Evolutionary conservation across 106 monocot genomes (phyloP).

Genomic region (Acorus calamus): DNA sequence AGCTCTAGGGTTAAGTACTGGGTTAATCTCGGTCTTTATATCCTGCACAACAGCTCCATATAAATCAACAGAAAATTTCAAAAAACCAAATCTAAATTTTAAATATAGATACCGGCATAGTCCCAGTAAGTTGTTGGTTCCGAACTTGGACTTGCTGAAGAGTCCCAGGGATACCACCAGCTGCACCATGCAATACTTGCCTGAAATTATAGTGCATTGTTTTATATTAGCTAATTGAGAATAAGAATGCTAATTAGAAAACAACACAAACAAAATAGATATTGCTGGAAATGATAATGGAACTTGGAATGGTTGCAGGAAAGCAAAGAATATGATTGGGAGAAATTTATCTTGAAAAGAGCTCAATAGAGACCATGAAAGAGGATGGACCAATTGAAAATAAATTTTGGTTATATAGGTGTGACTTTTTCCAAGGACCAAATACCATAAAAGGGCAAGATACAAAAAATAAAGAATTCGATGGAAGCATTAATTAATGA

Average conservation of each 20-base stretch:
- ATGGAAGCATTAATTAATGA: too few species aligned
- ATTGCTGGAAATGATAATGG: too few species aligned
- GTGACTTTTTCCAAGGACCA: too few species aligned
- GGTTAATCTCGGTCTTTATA: constrained; percentile 77
- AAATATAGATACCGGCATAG: constrained; percentile 38
- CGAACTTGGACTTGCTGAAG: constrained; percentile 66
- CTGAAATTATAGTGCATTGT: constrained; percentile 21
- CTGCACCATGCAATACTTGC: constrained; percentile 69
- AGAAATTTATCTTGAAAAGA: too few species aligned
- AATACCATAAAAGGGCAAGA: too few species aligned
- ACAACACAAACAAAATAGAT: not conserved
- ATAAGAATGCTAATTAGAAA: not conserved
- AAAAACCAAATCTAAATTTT: not conserved
- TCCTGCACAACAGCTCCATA: constrained; percentile 30
- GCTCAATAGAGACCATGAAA: too few species aligned
- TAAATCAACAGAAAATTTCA: not conserved
- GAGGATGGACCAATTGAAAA: too few species aligned
- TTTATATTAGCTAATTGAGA: not conserved
- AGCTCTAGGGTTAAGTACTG: constrained; percentile 59
- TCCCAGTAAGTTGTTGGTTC: constrained; percentile 63
- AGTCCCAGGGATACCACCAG: constrained; percentile 58
- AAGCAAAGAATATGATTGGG: too few species aligned
- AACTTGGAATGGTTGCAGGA: too few species aligned
- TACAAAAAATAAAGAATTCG: too few species aligned
- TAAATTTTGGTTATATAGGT: too few species aligned